A percentile compares a stretch with the other conserved stretches of the same genome.
These are phyloP conservation scores for Iris pallida DNA, from an alignment of 116 monocot genomes.

Conservation along the genomic window DNA sequence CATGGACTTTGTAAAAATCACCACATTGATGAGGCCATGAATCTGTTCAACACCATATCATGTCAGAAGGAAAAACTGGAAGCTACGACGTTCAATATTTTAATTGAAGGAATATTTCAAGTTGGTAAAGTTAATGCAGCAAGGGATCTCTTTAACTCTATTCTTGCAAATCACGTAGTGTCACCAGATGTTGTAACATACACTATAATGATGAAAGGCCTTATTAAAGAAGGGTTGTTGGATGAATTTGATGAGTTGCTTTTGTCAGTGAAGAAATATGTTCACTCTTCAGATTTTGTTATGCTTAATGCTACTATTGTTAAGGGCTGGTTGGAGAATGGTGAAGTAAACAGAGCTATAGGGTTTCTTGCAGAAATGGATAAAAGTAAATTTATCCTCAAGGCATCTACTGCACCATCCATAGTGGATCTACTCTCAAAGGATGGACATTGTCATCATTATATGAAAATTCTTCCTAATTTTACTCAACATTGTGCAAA, in stretches of 20 bases:
- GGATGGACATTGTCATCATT: constrained; percentile 7
- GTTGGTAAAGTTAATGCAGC: constrained; percentile 1
- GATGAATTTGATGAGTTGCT: constrained; percentile 17
- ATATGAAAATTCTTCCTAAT: constrained; percentile 8
- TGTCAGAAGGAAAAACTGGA: constrained; percentile 1
- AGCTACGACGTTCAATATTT: constrained; percentile 12
- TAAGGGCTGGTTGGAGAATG: constrained; percentile 8
- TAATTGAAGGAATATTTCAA: constrained; percentile 12
- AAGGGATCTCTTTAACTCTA: constrained; percentile 2
- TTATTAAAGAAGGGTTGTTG: constrained; percentile 10
- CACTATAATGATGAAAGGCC: constrained; percentile 8
- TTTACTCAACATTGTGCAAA: constrained; percentile 7
- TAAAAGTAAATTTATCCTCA: background rate
- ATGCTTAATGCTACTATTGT: constrained; percentile 14
- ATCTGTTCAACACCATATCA: background rate
- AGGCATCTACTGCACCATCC: background rate
- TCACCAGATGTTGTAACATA: constrained; percentile 5
- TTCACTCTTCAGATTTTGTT: background rate
- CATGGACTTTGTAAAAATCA: constrained; percentile 23
- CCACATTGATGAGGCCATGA: constrained; percentile 14
- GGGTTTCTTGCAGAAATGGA: constrained; percentile 12
- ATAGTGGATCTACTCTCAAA: background rate
- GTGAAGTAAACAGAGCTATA: constrained; percentile 11
- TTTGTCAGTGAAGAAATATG: constrained; percentile 6
- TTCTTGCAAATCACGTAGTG: constrained; percentile 4